Evolutionary conservation across 2,329 filamentous ascomycete species (phyloP).

Genomic region (Domatiomyces catenatus): DNA sequence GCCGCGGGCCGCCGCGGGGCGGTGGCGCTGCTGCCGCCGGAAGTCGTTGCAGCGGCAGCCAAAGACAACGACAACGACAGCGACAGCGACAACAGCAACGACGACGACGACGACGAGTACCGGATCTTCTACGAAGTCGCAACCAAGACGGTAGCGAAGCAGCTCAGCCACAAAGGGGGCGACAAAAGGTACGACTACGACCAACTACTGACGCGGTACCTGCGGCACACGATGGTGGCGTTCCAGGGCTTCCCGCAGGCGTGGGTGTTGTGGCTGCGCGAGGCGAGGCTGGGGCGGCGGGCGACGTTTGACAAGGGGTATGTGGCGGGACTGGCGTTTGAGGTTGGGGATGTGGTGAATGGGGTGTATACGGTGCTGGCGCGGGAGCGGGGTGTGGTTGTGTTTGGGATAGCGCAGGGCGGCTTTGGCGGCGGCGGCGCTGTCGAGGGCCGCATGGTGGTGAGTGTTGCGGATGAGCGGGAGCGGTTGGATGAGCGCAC

Average conservation of each 20-base stretch:
- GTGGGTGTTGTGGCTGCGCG: not conserved
- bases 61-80: no score
- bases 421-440: no score
- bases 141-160: not conserved
- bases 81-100: not conserved
- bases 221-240: not conserved
- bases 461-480: not conserved
- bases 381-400: not conserved
- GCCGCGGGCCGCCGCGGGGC: not conserved
- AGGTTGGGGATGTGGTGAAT: not conserved
- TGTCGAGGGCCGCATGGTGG: not conserved
- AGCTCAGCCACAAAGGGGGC: not conserved
- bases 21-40: not conserved
- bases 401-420: constrained; percentile 1
- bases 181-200: not conserved
- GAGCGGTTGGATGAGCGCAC: not conserved
- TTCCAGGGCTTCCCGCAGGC: not conserved
- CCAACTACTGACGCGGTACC: not conserved
- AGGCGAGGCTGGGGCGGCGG: not conserved
- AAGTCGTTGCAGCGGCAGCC: not conserved
- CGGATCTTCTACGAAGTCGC: not conserved
- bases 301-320: not conserved
- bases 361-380: not conserved
- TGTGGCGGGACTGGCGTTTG: not conserved
- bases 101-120: not conserved